A percentile compares a stretch with the other conserved stretches of the same genome.
Evolutionary conservation across 768 basidiomycete species (phyloP).

Genomic region (Tulasnella sp.): DNA sequence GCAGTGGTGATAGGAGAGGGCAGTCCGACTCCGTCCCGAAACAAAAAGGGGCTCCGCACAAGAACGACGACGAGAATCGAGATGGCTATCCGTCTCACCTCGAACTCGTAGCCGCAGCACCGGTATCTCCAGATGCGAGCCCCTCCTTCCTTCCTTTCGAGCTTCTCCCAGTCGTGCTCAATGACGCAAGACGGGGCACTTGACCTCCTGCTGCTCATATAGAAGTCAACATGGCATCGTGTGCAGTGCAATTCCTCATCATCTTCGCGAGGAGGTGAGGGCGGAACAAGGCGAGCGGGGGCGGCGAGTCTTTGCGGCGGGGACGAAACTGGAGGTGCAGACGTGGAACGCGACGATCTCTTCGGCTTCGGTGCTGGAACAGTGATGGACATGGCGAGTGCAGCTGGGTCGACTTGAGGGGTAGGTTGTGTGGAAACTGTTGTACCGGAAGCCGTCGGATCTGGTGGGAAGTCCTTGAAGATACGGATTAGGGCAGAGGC

Average conservation of each 20-base stretch:
- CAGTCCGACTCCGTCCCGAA: background rate
- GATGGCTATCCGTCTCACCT: conserved; percentile 1
- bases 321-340: background rate
- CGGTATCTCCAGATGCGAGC: conserved; percentile 6
- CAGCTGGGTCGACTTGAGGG: background rate
- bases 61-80: background rate
- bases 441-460: background rate
- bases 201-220: background rate
- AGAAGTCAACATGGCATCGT: conserved; percentile 7
- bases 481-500: no score
- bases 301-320: background rate
- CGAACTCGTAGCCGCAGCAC: conserved; percentile 13
- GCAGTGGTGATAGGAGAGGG: background rate
- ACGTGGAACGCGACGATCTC: background rate
- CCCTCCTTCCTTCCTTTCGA: background rate
- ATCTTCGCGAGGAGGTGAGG: background rate
- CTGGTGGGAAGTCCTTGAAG: no score
- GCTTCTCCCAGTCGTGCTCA: conserved; percentile 9
- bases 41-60: background rate
- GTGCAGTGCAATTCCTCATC: conserved; percentile 12
- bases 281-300: conserved; percentile 1
- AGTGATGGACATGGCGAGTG: background rate
- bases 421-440: background rate
- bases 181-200: conserved; percentile 9
- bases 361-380: background rate